Percentiles rank a stretch among this genome's conserved stretches.
These are phyloP conservation scores for Paratrimastix pyriformis DNA, from an alignment of 78 protist species.

Conservation along the genomic window DNA sequence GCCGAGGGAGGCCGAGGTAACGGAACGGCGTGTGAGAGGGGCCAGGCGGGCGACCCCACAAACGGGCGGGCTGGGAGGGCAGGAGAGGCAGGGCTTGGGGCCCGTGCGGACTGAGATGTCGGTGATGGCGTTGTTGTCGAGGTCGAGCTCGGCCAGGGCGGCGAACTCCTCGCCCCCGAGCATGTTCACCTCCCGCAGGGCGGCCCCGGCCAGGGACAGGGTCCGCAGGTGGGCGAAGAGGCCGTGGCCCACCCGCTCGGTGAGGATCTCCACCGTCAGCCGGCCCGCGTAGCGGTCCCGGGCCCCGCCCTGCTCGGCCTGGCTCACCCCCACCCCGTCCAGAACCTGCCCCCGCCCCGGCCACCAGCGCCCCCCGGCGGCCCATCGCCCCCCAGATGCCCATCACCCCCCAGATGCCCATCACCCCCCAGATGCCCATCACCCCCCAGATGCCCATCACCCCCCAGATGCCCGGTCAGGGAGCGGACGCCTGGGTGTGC, in stretches of 20 bases:
- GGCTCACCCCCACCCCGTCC: slow-evolving; percentile 45
- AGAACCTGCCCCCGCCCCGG: slow-evolving; percentile 4
- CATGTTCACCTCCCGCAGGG: background rate
- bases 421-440: background rate
- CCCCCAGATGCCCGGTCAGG: background rate
- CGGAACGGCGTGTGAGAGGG: too few relatives aligned
- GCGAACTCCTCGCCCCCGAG: background rate
- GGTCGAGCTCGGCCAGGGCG: slow-evolving; percentile 28
- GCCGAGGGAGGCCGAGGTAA: too few relatives aligned
- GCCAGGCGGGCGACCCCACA: too few relatives aligned
- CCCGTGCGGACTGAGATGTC: too few relatives aligned
- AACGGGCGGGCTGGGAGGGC: too few relatives aligned
- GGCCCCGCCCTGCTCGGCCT: slow-evolving; percentile 3
- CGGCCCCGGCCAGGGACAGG: background rate
- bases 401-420: too few relatives aligned
- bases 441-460: background rate
- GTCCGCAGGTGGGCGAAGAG: background rate
- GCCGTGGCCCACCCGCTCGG: slow-evolving; percentile 18
- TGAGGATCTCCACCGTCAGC: slow-evolving; percentile 1
- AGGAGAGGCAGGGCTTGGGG: too few relatives aligned
- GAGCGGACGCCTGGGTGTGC: too few relatives aligned
- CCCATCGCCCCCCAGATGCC: too few relatives aligned
- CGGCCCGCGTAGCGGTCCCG: slow-evolving; percentile 17
- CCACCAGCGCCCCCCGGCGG: too few relatives aligned
- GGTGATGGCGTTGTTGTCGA: slow-evolving; percentile 42